Evolutionary conservation across 768 basidiomycete genomes (phyloP).

Genomic region (Auricularia sp.): DNA sequence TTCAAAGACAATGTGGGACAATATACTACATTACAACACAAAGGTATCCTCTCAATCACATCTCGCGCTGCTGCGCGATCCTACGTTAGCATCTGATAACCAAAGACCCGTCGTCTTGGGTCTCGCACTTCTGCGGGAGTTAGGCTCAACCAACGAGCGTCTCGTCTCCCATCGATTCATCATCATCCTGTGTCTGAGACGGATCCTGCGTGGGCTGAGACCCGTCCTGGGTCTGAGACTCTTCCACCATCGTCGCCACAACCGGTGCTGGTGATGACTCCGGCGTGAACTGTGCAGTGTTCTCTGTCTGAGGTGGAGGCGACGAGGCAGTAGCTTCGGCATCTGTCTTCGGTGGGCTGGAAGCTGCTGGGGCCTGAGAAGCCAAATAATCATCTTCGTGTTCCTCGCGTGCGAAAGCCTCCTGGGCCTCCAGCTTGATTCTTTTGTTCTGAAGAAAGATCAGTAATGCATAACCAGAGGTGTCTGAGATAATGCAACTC

Average conservation of each 20-base stretch:
- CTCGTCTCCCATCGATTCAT: not conserved
- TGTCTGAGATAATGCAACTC: not conserved
- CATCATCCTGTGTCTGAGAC: not conserved
- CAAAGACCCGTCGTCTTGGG: no score
- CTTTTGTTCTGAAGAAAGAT: not conserved
- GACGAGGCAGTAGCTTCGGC: no score
- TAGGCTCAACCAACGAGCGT: not conserved
- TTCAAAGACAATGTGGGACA: no score
- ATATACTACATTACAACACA: no score
- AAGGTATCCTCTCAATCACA: no score
- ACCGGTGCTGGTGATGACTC: not conserved
- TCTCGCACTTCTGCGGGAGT: no score
- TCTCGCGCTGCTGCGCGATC: no score
- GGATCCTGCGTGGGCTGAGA: not conserved
- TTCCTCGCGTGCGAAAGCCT: not conserved
- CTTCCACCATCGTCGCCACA: not conserved
- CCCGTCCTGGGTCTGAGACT: not conserved
- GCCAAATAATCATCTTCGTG: not conserved
- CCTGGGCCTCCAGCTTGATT: not conserved
- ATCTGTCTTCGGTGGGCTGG: not conserved
- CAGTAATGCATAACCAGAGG: not conserved
- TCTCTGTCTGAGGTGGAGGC: not conserved
- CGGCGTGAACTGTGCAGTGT: not conserved
- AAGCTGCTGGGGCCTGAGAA: not conserved
- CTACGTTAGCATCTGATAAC: no score